Conservation (phyloP, 2,329 filamentous ascomycete species). For the Hymenoscyphus occultus region DNA sequence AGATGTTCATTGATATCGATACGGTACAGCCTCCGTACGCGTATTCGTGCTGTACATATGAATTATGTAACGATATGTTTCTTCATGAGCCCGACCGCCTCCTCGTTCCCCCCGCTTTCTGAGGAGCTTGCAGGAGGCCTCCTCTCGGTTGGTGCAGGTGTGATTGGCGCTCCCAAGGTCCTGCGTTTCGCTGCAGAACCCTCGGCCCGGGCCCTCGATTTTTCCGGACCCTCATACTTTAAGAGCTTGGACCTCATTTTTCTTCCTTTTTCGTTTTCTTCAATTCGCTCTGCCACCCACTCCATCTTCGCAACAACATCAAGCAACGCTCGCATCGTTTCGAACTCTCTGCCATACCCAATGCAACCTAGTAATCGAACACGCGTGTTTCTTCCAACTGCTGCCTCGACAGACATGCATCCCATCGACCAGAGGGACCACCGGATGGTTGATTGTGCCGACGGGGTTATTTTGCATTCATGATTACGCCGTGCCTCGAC, state of each 20-base stretch:
- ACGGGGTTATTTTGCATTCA: neutral
- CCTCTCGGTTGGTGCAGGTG: neutral
- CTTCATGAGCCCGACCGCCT: too few species aligned
- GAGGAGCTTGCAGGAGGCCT: too few species aligned
- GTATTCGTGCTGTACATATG: too few species aligned
- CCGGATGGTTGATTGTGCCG: slow-evolving; percentile 1
- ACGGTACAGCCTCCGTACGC: too few species aligned
- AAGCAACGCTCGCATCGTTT: neutral
- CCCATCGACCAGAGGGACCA: neutral
- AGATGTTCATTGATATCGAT: too few species aligned
- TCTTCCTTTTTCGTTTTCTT: neutral
- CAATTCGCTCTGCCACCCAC: neutral
- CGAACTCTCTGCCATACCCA: neutral
- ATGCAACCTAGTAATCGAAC: neutral
- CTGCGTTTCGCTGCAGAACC: neutral
- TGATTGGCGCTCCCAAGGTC: neutral
- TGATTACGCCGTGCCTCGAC: neutral
- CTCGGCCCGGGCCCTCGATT: neutral
- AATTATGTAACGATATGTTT: too few species aligned
- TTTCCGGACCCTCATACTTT: neutral
- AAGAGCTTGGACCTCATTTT: neutral
- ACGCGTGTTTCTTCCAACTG: neutral
- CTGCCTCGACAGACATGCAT: neutral
- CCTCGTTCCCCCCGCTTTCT: too few species aligned
- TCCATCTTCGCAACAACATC: neutral